Base-by-base conservation (phyloP, 345 rosid species). In the Citrus medica region DNA sequence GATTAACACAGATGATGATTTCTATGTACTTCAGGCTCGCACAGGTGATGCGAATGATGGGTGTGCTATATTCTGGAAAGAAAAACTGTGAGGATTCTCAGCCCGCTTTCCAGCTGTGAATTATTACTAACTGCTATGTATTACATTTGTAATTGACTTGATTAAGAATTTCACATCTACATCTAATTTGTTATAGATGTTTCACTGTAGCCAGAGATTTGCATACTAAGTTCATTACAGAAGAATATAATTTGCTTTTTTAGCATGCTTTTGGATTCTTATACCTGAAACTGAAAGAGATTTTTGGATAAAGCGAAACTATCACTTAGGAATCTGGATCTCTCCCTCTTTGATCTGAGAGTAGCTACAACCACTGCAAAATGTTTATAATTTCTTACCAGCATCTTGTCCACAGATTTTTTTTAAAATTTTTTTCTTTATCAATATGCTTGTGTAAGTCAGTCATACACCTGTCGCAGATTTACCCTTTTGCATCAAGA, bases 11-110 rank as follows among this genome's bases (percentile, higher is more conserved):
- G 69, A 67, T 61, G n/a, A 79, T 80, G 76, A 53, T 81, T 79
- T 59, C 40, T 55, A 28, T 78, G 76, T 75, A 67, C 74, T 80
- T 27, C 80, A 95, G 99, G 87, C 86, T 48, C 98, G 98, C 67
- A 95, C 94, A 10, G 97, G 98, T 78, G 94, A 89, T 78, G 94
- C 93, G 28, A 77, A 71, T 79, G 99, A 95, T 86, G 98, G 98
- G 38, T 92, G 97, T 84, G 97, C 99, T 67, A 84, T 90, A 56
- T 95, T 92, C 84, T 95, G 98, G 98, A 90, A 87, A 78, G 88
- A 89, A 2, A 80, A 88, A 42, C 63, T 58, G 98, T 95, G 89
- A 92, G 89, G 62, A 67, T 65, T 16, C 62, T 61, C 25, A 12
- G 7, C 42, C 53, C 24, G 8, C 9, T 61, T 64, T 65, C 55